phyloP scores from a whole-genome alignment of 2,329 filamentous ascomycete species.

The Monosporascus sp. region DNA sequence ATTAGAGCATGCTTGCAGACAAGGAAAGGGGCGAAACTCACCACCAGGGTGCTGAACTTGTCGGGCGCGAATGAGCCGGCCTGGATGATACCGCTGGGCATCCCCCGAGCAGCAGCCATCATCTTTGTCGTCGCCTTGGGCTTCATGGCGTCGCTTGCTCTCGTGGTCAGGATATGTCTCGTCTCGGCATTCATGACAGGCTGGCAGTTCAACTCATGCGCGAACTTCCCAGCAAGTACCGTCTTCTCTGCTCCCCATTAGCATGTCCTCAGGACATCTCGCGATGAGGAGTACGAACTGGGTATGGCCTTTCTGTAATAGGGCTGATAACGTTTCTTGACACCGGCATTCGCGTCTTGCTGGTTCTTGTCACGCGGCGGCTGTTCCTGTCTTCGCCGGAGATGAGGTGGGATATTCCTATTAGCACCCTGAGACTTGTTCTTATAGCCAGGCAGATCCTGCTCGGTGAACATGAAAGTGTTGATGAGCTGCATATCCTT shows the following conservation, averaged over 20 bases:
- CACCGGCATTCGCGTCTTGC: conserved; percentile 38
- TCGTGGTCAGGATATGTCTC: conserved; percentile 52
- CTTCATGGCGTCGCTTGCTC: conserved; percentile 55
- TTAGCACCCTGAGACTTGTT: conserved; percentile 53
- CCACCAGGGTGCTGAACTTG: conserved; percentile 50
- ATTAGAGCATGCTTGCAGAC: conserved; percentile 6
- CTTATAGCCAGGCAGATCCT: conserved; percentile 77
- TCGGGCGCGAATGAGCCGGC: conserved; percentile 48
- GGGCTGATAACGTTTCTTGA: conserved; percentile 45
- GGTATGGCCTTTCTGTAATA: conserved; percentile 70
- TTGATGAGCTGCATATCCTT: conserved; percentile 64
- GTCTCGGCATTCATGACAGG: conserved; percentile 69
- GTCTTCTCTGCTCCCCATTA: conserved; percentile 60
- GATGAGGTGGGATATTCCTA: conserved; percentile 53
- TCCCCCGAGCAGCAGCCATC: conserved; percentile 35
- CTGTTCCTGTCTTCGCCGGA: conserved; percentile 41
- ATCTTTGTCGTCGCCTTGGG: conserved; percentile 51
- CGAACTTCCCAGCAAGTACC: conserved; percentile 64
- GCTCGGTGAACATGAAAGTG: conserved; percentile 89
- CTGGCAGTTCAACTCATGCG: conserved; percentile 70
- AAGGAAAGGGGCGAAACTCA: conserved; percentile 33
- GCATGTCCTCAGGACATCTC: background rate
- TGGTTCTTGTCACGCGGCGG: conserved; percentile 40
- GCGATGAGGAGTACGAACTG: conserved; percentile 45
- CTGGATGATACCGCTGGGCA: conserved; percentile 50